Conservation (phyloP, 108 stramenopile species). For the Pseudonitzschia delicatissima region DNA sequence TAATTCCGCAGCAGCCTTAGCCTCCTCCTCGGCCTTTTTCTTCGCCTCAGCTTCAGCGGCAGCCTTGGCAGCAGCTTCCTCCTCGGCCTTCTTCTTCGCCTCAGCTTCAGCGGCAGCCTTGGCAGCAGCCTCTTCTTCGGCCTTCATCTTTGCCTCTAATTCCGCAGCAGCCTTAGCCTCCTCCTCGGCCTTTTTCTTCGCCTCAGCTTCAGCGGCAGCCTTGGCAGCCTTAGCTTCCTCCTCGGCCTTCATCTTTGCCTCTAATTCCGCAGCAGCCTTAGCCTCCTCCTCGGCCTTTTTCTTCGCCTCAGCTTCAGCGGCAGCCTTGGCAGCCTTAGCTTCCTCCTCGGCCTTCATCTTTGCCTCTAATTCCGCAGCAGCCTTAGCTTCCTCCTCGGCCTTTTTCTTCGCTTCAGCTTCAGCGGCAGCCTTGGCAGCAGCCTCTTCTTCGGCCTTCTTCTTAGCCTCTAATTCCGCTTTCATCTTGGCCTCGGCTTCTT, state of each 20-base stretch:
- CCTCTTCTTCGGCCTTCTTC: background rate
- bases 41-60: background rate
- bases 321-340: background rate
- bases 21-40: background rate
- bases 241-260: background rate
- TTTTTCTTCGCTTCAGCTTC: background rate
- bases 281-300: background rate
- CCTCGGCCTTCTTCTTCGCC: conserved; percentile 5
- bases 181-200: background rate
- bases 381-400: conserved; percentile 2
- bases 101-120: background rate
- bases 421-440: background rate
- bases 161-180: background rate
- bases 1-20: conserved; percentile 1
- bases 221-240: background rate
- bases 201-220: conserved; percentile 2
- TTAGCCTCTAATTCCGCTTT: background rate
- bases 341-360: conserved; percentile 4
- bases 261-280: too few species aligned
- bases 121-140: background rate
- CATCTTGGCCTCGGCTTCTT: background rate
- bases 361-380: conserved; percentile 5
- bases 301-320: background rate
- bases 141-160: background rate
- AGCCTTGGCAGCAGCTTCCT: background rate